A percentile compares a stretch with the other conserved stretches of the same genome.
Evolutionary conservation across 129 eudicot genomes (phyloP).

Genomic region (carrot (Daucus carota)): DH1_v3.0 NC_030388.2:12937001-12937500

Average conservation of each 20-base stretch:
- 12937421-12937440: neutral
- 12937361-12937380: neutral
- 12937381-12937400: neutral
- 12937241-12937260: neutral
- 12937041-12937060: neutral
- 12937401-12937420: neutral
- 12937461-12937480: neutral
- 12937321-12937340: neutral
- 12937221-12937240: neutral
- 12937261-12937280: neutral
- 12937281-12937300: neutral
- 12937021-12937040: neutral
- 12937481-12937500: constrained; percentile 94
- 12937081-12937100: neutral
- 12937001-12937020: neutral
- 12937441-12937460: neutral
- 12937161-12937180: neutral
- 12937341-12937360: neutral
- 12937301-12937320: neutral
- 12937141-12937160: too few relatives aligned
- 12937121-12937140: neutral
- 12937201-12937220: neutral
- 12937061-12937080: neutral
- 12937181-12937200: neutral
- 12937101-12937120: too few relatives aligned